phyloP scores from a whole-genome alignment of 2,329 filamentous ascomycete genomes.

The Colletotrichum limetticola region DNA sequence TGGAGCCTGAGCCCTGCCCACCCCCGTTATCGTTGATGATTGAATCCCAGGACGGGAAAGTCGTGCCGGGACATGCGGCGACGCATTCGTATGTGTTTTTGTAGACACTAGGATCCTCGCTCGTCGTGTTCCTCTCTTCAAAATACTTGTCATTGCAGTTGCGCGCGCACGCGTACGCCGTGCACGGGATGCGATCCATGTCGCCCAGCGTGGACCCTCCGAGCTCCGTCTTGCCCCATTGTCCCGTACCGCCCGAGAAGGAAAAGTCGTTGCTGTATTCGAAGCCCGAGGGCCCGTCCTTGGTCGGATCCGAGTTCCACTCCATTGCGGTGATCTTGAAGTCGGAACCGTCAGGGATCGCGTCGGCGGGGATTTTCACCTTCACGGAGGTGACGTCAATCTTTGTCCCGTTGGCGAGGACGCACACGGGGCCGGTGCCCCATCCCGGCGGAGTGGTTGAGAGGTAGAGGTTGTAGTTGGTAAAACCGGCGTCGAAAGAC shows the following conservation, averaged over 20 bases:
- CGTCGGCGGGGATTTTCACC: conserved; percentile 43
- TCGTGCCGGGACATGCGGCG: conserved; percentile 3
- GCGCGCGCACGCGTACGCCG: conserved; percentile 30
- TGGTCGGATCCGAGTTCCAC: conserved; percentile 21
- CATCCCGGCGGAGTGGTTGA: conserved; percentile 43
- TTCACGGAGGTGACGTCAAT: conserved; percentile 40
- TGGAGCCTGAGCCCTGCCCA: not conserved
- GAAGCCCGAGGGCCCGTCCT: conserved; percentile 29
- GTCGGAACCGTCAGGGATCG: conserved; percentile 43
- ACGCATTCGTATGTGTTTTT: conserved; percentile 22
- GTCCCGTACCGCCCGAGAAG: conserved; percentile 26
- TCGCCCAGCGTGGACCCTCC: conserved; percentile 12
- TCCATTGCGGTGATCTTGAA: conserved; percentile 42
- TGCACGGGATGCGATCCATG: conserved; percentile 19
- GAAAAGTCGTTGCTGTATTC: conserved; percentile 32
- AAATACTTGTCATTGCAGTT: conserved; percentile 29
- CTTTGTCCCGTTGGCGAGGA: conserved; percentile 44
- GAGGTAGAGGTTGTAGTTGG: conserved; percentile 45
- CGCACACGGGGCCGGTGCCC: conserved; percentile 45
- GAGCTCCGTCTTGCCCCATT: conserved; percentile 31
- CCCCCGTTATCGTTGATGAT: not conserved
- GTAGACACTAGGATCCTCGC: not conserved
- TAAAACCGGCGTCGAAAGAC: conserved; percentile 38
- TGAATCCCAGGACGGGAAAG: conserved; percentile 10
- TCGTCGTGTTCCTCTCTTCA: conserved; percentile 1